phyloP scores from a whole-genome alignment of 225 moss, liverwort and hornwort species.

The Anthoceros angustus region DNA sequence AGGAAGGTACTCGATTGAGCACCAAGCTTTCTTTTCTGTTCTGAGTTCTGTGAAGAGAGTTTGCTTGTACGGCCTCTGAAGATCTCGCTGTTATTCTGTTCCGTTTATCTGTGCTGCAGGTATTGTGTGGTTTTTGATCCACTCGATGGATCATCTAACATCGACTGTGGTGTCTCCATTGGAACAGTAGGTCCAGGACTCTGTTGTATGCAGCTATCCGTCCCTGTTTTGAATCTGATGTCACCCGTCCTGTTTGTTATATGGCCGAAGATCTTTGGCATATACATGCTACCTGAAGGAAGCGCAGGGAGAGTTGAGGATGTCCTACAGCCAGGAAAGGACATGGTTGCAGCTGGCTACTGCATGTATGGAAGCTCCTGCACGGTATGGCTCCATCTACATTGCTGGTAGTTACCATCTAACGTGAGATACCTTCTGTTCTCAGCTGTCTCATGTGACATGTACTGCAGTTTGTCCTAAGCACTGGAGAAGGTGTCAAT shows the following conservation, averaged over 20 bases:
- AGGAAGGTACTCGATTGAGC: slow-evolving; percentile 38
- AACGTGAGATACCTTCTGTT: background rate
- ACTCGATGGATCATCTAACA: slow-evolving; percentile 95
- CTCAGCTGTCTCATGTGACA: slow-evolving; percentile 2
- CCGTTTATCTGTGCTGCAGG: slow-evolving; percentile 10
- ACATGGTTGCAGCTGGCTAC: slow-evolving; percentile 90
- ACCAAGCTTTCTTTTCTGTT: background rate
- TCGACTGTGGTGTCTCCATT: slow-evolving; percentile 97
- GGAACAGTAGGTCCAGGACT: slow-evolving; percentile 51
- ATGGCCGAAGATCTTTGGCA: slow-evolving; percentile 67
- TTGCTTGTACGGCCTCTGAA: background rate
- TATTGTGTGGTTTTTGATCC: slow-evolving; percentile 98
- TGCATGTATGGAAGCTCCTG: slow-evolving; percentile 99
- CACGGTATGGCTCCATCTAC: slow-evolving; percentile 40
- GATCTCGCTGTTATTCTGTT: background rate
- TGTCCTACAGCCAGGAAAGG: slow-evolving; percentile 74
- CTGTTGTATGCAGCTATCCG: background rate
- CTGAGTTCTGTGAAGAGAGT: background rate
- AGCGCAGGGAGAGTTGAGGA: slow-evolving; percentile 53
- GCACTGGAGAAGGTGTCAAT: slow-evolving; percentile 90
- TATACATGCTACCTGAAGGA: slow-evolving; percentile 92
- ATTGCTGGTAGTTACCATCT: slow-evolving; percentile 2
- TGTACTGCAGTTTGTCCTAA: slow-evolving; percentile 61
- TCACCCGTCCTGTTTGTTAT: background rate
- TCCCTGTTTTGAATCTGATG: too few species aligned